Percentiles rank a stretch among this genome's conserved stretches.
phyloP scores from a whole-genome alignment of 805 yeast species.

The Cyberlindnera nakhonratchasimensis region DNA sequence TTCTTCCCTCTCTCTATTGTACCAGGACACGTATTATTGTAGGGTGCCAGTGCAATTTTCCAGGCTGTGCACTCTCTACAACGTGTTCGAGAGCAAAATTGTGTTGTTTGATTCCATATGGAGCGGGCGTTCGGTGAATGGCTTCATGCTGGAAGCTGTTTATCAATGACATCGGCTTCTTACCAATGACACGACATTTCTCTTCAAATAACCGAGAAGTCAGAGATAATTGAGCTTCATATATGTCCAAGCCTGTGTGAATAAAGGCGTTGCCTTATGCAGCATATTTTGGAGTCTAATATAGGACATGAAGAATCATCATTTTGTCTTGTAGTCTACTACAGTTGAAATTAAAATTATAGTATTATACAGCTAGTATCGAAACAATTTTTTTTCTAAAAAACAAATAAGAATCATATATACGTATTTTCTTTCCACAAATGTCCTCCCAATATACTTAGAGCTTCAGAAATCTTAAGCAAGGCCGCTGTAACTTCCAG shows the following conservation, averaged over 20 bases:
- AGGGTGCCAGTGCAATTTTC: slow-evolving; percentile 11
- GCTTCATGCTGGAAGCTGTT: slow-evolving; percentile 5
- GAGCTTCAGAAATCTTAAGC: neutral
- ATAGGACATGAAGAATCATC: neutral
- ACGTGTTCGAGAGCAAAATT: slow-evolving; percentile 11
- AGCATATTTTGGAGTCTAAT: neutral
- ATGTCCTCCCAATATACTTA: neutral
- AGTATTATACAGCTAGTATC: slow-evolving; percentile 1
- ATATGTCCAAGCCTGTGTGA: neutral
- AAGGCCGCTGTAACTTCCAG: slow-evolving; percentile 37
- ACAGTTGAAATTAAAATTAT: neutral
- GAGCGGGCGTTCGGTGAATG: neutral
- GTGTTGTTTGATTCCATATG: neutral
- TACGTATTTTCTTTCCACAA: no score
- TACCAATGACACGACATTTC: neutral
- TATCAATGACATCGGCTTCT: neutral
- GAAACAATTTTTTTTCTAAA: neutral
- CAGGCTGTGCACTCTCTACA: slow-evolving; percentile 14
- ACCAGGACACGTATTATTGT: slow-evolving; percentile 14
- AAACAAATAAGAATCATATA: neutral
- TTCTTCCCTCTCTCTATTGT: slow-evolving; percentile 5
- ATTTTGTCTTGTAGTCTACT: neutral
- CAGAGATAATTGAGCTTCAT: neutral
- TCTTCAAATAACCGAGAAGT: neutral
- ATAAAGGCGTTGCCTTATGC: neutral